Percentiles rank a stretch among this genome's conserved stretches.
Conservation (phyloP, 2,329 filamentous ascomycete genomes). For the Claviceps arundinis region DNA sequence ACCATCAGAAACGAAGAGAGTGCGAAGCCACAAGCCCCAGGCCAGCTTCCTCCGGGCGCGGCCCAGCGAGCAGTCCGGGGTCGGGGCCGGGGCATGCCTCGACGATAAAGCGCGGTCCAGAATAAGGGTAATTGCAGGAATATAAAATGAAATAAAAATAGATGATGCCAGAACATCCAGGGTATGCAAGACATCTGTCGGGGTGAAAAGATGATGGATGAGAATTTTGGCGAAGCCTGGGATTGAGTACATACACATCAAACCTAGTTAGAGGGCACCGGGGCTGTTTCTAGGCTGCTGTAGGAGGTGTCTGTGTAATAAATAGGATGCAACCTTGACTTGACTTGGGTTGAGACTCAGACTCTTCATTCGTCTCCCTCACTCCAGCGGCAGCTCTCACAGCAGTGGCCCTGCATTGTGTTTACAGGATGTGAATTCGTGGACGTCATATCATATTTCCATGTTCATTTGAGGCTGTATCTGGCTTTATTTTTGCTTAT, state of each 20-base stretch:
- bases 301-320: neutral
- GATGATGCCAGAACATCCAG: neutral
- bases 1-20: constrained; percentile 98
- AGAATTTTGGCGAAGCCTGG: neutral
- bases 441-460: too few species aligned
- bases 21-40: constrained; percentile 66
- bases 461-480: too few species aligned
- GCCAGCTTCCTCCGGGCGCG: constrained; percentile 64
- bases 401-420: neutral
- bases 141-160: constrained; percentile 1
- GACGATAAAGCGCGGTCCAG: constrained; percentile 39
- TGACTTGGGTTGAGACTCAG: neutral
- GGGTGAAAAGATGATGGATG: neutral
- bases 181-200: neutral
- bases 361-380: neutral
- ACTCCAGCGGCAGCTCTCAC: neutral
- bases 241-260: neutral
- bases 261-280: neutral
- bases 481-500: too few species aligned
- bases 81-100: constrained; percentile 79
- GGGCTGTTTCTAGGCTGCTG: neutral
- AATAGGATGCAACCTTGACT: neutral
- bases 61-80: constrained; percentile 80
- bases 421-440: too few species aligned
- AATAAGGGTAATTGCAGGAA: neutral